Evolutionary conservation across 139 green algal genomes (phyloP), one percentile per base, ranked within the genome.

Genomic region (Micractinium conductrix): DNA sequence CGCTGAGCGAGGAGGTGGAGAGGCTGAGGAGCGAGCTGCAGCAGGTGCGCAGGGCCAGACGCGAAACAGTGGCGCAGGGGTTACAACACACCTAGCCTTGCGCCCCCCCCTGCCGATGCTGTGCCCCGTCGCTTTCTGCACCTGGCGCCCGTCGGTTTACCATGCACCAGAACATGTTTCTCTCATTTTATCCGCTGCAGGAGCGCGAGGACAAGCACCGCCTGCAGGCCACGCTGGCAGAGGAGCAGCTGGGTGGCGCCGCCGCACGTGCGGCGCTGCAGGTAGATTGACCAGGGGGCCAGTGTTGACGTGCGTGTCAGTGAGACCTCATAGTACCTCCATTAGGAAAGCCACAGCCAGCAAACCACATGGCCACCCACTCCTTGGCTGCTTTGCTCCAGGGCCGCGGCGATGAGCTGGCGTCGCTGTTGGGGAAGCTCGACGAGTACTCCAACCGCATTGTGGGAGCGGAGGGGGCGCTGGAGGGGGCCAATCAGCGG

Each of bases 181-280:
- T 10, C 62, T 28, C n/a, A 24, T 4, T 40, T 70, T 70, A 28
- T 14, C 38, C 19, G 21, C 74, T n/a, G 53, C 37, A 84, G 63
- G 79, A 84, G 79, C 35, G 65, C n/a, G 79, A 83, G 79, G 44
- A 67, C n/a, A 78, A 60, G 45, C 65, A 68, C n/a, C 44, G 35
- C 14, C 42, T 78, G 35, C 40, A 78, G 35, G 17, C 33, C 0
- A 33, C 44, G 7, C 45, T 84, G 65, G 17, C 45, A 22, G 79
- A 84, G n/a, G 79, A 76, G 63, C 79, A 35, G 65, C 33, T 48
- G 24, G 44, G n/a, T 35, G 35, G 43, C 14, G 16, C 43, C 30
- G 38, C 26, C 9, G 44, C 38, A 33, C n/a, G 67, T 16, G 65
- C 63, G 35, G 65, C 45, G 3, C 40, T 69, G 26, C 63, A 84